Conservation (phyloP, 108 stramenopile species). For the Cyclotella choctawhatcheeana region DNA sequence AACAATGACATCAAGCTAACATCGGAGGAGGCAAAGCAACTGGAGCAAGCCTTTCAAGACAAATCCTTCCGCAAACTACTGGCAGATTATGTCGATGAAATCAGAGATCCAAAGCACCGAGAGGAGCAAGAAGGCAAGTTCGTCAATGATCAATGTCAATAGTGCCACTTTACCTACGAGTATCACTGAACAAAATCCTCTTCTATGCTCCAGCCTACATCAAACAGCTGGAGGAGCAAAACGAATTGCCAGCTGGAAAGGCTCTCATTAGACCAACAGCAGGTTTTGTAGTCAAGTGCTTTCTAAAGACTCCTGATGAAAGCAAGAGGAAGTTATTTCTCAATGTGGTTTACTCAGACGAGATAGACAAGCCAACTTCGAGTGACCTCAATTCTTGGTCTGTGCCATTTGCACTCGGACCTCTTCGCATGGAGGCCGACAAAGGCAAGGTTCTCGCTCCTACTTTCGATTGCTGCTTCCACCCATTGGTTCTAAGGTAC, state of each 20-base stretch:
- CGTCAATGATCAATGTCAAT: not conserved
- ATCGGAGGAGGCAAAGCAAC: slow-evolving; percentile 33
- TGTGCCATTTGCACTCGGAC: slow-evolving; percentile 64
- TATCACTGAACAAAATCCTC: too few relatives aligned
- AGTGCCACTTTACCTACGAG: too few relatives aligned
- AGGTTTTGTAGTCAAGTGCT: slow-evolving; percentile 63
- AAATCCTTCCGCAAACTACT: slow-evolving; percentile 62
- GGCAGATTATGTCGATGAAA: slow-evolving; percentile 62
- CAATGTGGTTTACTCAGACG: slow-evolving; percentile 56
- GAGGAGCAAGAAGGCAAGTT: slow-evolving; percentile 55
- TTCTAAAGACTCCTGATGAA: slow-evolving; percentile 24
- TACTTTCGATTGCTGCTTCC: slow-evolving; percentile 48
- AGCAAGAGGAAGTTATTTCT: slow-evolving; percentile 59
- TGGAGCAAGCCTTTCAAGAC: slow-evolving; percentile 57
- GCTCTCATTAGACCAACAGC: slow-evolving; percentile 46
- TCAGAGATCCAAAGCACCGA: slow-evolving; percentile 62
- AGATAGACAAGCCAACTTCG: slow-evolving; percentile 38
- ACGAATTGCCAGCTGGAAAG: slow-evolving; percentile 61
- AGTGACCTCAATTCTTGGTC: slow-evolving; percentile 35
- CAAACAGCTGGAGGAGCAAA: slow-evolving; percentile 44
- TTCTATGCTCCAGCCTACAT: slow-evolving; percentile 65
- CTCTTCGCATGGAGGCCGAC: slow-evolving; percentile 64
- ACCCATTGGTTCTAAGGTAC: slow-evolving; percentile 33
- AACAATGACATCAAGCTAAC: slow-evolving; percentile 28
- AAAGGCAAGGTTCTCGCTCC: slow-evolving; percentile 38